Conservation (phyloP, 1,284 basidiomycete species). For the Sphagnurus paluster region DNA sequence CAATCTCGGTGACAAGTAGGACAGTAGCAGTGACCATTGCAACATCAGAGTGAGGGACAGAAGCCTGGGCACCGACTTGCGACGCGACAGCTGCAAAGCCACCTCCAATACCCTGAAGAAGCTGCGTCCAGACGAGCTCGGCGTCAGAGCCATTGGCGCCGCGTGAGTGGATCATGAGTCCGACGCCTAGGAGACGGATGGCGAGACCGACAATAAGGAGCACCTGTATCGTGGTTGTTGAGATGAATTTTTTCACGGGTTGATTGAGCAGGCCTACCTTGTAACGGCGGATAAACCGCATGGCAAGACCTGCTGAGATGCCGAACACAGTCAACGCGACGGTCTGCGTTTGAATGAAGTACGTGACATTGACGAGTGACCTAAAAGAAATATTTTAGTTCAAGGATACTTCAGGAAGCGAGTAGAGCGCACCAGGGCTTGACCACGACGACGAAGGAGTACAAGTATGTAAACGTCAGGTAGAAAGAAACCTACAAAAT, state of each 20-base stretch:
- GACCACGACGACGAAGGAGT: constrained; percentile 60
- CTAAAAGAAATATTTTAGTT: constrained; percentile 26
- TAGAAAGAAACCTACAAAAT: constrained; percentile 57
- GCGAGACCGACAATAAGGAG: constrained; percentile 15
- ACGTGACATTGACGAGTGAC: constrained; percentile 51
- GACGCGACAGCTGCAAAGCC: constrained; percentile 72
- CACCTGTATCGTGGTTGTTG: constrained; percentile 14
- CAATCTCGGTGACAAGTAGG: constrained; percentile 78
- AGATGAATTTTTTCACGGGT: too few relatives aligned
- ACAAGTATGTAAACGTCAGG: constrained; percentile 60
- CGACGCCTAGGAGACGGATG: constrained; percentile 46
- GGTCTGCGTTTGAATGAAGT: constrained; percentile 57
- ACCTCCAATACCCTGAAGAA: constrained; percentile 79
- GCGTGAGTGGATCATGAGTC: constrained; percentile 73
- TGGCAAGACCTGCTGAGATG: constrained; percentile 56
- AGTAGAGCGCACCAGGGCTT: constrained; percentile 49
- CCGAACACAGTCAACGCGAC: constrained; percentile 67
- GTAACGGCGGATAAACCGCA: constrained; percentile 57
- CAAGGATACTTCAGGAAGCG: background rate
- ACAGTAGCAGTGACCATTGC: constrained; percentile 83
- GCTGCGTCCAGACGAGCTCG: constrained; percentile 68
- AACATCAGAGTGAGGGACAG: constrained; percentile 75
- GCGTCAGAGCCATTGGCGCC: constrained; percentile 59
- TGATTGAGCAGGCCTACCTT: too few relatives aligned
- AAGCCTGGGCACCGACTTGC: constrained; percentile 79